A percentile compares a stretch with the other conserved stretches of the same genome.
These are phyloP conservation scores for Dothistroma septosporum DNA, from an alignment of 2,329 filamentous ascomycete species.

Conservation along the genomic window DNA sequence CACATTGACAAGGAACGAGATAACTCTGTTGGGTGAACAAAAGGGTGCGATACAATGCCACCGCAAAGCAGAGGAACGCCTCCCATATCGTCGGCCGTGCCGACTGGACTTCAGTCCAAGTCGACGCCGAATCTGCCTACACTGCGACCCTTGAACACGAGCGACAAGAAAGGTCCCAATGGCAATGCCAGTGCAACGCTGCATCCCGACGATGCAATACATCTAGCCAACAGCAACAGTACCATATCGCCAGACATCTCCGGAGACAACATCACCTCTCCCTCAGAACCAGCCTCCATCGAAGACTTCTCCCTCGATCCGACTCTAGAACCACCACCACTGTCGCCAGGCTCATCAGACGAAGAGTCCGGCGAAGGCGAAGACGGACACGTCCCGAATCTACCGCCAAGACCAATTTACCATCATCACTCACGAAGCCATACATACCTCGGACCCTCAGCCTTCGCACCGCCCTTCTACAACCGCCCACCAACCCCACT, in stretches of 20 bases:
- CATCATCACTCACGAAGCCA: conserved; percentile 43
- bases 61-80: conserved; percentile 41
- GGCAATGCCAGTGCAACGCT: conserved; percentile 7
- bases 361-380: conserved; percentile 30
- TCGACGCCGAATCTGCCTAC: conserved; percentile 47
- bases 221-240: not conserved
- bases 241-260: conserved; percentile 18
- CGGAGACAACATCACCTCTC: conserved; percentile 31
- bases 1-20: not conserved
- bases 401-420: conserved; percentile 38
- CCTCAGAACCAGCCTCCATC: conserved; percentile 39
- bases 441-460: conserved; percentile 40
- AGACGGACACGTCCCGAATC: conserved; percentile 29
- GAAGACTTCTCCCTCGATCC: conserved; percentile 37
- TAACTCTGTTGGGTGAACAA: not conserved
- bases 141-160: conserved; percentile 31
- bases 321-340: conserved; percentile 25
- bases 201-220: conserved; percentile 12
- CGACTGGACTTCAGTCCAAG: conserved; percentile 43
- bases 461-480: conserved; percentile 84
- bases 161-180: conserved; percentile 15
- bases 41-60: conserved; percentile 32
- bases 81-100: conserved; percentile 28
- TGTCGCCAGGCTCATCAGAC: conserved; percentile 31
- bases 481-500: conserved; percentile 92